phyloP scores from a whole-genome alignment of 371 early-diverging fungal genomes.

The Coemansia sp. region DNA sequence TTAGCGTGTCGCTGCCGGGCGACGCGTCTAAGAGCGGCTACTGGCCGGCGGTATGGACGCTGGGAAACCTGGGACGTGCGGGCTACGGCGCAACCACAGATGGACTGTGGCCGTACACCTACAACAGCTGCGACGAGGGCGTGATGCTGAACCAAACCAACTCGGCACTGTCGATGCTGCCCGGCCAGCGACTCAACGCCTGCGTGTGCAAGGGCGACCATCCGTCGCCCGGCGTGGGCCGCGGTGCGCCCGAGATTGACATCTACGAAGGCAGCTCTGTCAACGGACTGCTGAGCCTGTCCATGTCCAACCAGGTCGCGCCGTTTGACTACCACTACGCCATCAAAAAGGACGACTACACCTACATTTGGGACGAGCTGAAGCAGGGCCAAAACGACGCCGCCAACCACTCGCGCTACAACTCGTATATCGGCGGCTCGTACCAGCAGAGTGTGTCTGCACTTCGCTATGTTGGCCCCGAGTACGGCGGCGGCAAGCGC shows the following conservation, averaged over 20 bases:
- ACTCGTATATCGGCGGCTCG: slow-evolving; percentile 51
- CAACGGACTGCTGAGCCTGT: slow-evolving; percentile 40
- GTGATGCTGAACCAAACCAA: slow-evolving; percentile 56
- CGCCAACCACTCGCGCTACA: slow-evolving; percentile 44
- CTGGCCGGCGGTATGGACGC: slow-evolving; percentile 61
- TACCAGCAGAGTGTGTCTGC: slow-evolving; percentile 54
- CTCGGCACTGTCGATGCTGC: slow-evolving; percentile 49
- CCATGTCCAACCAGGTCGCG: slow-evolving; percentile 56
- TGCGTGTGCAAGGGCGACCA: slow-evolving; percentile 58
- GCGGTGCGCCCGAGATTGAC: slow-evolving; percentile 61
- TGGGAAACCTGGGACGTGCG: slow-evolving; percentile 60
- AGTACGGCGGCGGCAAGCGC: slow-evolving; percentile 35
- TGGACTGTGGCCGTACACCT: slow-evolving; percentile 61
- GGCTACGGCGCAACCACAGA: slow-evolving; percentile 61
- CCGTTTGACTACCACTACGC: slow-evolving; percentile 55
- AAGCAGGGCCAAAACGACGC: slow-evolving; percentile 19
- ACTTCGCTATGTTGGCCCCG: slow-evolving; percentile 48
- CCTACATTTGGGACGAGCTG: slow-evolving; percentile 43
- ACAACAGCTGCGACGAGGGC: slow-evolving; percentile 56
- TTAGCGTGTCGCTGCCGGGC: slow-evolving; percentile 57
- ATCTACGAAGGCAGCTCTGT: slow-evolving; percentile 55
- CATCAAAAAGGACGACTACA: slow-evolving; percentile 40
- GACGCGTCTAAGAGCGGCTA: slow-evolving; percentile 52
- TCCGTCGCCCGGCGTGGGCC: slow-evolving; percentile 57
- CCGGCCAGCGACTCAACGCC: slow-evolving; percentile 57